These are phyloP conservation scores for Ploettnerulaceae sp. DNA, from an alignment of 2,329 filamentous ascomycete species.

Conservation along the genomic window DNA sequence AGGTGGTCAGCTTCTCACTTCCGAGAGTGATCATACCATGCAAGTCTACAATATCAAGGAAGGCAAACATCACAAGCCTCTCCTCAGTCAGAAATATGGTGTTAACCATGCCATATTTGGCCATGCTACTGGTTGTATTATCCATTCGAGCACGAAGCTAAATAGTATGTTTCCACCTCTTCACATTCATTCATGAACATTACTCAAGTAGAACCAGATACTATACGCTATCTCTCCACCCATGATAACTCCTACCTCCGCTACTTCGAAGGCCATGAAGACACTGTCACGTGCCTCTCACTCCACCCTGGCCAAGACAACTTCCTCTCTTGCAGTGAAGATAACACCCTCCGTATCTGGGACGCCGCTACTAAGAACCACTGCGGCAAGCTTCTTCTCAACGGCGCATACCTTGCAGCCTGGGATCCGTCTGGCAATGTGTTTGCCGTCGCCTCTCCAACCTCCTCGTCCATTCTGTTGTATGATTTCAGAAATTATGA, in stretches of 20 bases:
- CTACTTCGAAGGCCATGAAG: slow-evolving; percentile 90
- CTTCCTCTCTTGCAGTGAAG: slow-evolving; percentile 86
- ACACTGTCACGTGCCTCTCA: slow-evolving; percentile 74
- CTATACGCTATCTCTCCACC: slow-evolving; percentile 78
- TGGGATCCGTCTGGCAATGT: slow-evolving; percentile 91
- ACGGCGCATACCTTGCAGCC: slow-evolving; percentile 75
- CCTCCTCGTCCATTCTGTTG: slow-evolving; percentile 73
- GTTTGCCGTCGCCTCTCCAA: slow-evolving; percentile 82
- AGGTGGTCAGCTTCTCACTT: slow-evolving; percentile 86
- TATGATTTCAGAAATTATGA: slow-evolving; percentile 95
- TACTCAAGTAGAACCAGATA: slow-evolving; percentile 47
- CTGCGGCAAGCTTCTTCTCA: slow-evolving; percentile 74
- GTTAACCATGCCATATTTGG: slow-evolving; percentile 92
- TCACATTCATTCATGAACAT: not conserved
- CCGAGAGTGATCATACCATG: slow-evolving; percentile 89
- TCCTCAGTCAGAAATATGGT: slow-evolving; percentile 95
- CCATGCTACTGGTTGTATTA: slow-evolving; percentile 78
- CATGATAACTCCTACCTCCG: slow-evolving; percentile 96
- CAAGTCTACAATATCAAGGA: slow-evolving; percentile 94
- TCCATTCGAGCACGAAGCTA: slow-evolving; percentile 93
- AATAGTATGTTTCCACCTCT: slow-evolving; percentile 55
- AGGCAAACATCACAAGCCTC: slow-evolving; percentile 80
- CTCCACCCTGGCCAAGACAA: slow-evolving; percentile 83
- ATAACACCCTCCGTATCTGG: slow-evolving; percentile 91
- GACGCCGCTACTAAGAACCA: slow-evolving; percentile 69